Conservation (phyloP, 495 filamentous ascomycete genomes). For the Penicillium taxi region DNA sequence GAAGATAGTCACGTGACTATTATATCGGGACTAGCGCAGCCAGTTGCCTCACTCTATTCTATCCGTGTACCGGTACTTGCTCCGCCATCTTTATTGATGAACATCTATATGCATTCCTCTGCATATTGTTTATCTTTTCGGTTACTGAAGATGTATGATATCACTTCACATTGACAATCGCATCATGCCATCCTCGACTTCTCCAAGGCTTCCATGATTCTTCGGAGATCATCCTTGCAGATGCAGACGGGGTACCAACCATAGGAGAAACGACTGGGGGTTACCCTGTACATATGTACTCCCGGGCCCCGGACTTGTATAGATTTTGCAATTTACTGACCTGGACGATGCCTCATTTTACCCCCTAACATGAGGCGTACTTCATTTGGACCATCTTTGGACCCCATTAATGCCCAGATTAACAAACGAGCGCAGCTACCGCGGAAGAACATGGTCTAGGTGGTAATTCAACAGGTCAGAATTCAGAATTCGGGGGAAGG, state of each 20-base stretch:
- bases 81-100: too few relatives aligned
- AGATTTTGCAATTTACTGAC: too few relatives aligned
- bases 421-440: background rate
- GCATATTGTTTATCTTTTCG: background rate
- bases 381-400: background rate
- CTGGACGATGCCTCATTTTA: background rate
- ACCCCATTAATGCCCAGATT: background rate
- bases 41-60: background rate
- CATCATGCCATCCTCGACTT: too few relatives aligned
- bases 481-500: too few relatives aligned
- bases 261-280: too few relatives aligned
- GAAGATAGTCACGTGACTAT: conserved; percentile 18
- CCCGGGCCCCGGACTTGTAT: too few relatives aligned
- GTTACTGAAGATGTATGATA: background rate
- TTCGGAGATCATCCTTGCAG: too few relatives aligned
- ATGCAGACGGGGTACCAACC: too few relatives aligned
- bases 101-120: background rate
- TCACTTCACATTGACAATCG: too few relatives aligned
- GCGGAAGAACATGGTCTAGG: conserved; percentile 28
- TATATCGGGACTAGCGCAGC: conserved; percentile 17
- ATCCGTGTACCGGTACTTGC: background rate
- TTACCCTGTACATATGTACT: too few relatives aligned
- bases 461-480: conserved; percentile 33
- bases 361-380: background rate
- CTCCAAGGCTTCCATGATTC: too few relatives aligned